These are phyloP conservation scores for Metschnikowia amazonensis DNA, from an alignment of 805 yeast species.

Conservation along the genomic window DNA sequence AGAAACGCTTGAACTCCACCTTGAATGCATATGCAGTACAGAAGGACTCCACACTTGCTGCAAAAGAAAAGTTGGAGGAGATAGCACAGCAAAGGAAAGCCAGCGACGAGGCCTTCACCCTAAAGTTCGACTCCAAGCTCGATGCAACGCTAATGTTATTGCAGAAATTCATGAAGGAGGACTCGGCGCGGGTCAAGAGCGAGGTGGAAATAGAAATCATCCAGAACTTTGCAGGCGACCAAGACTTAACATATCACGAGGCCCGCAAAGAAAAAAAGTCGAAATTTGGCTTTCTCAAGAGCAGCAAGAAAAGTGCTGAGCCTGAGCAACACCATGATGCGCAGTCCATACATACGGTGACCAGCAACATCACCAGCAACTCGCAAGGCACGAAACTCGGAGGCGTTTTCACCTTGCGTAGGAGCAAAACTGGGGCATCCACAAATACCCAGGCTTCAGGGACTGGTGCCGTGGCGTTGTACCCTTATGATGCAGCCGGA, in stretches of 20 bases:
- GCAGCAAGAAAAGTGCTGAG: slow-evolving; percentile 16
- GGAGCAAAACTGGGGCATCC: slow-evolving; percentile 25
- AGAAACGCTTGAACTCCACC: slow-evolving; percentile 44
- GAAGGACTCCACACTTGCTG: slow-evolving; percentile 43
- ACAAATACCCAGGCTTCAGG: slow-evolving; percentile 15
- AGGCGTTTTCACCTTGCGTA: slow-evolving; percentile 37
- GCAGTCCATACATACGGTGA: slow-evolving; percentile 34
- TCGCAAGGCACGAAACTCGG: slow-evolving; percentile 20
- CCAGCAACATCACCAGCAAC: slow-evolving; percentile 28
- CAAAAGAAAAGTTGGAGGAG: slow-evolving; percentile 50
- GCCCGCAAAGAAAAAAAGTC: slow-evolving; percentile 51
- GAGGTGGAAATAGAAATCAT: slow-evolving; percentile 91
- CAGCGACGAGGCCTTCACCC: slow-evolving; percentile 35
- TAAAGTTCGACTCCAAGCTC: slow-evolving; percentile 52
- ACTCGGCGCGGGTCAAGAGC: slow-evolving; percentile 64
- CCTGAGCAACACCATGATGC: slow-evolving; percentile 19
- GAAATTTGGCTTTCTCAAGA: slow-evolving; percentile 52
- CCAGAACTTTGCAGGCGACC: slow-evolving; percentile 75
- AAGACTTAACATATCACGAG: slow-evolving; percentile 59
- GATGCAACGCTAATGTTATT: slow-evolving; percentile 50
- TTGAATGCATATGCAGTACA: slow-evolving; percentile 35
- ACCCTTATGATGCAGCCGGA: slow-evolving; percentile 63
- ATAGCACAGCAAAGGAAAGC: slow-evolving; percentile 33
- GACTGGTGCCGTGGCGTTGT: slow-evolving; percentile 50
- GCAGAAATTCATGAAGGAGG: slow-evolving; percentile 65